A percentile compares a stretch with the other conserved stretches of the same genome.
phyloP scores from a whole-genome alignment of 345 rosid genomes.

The Acer yangbiense region DNA sequence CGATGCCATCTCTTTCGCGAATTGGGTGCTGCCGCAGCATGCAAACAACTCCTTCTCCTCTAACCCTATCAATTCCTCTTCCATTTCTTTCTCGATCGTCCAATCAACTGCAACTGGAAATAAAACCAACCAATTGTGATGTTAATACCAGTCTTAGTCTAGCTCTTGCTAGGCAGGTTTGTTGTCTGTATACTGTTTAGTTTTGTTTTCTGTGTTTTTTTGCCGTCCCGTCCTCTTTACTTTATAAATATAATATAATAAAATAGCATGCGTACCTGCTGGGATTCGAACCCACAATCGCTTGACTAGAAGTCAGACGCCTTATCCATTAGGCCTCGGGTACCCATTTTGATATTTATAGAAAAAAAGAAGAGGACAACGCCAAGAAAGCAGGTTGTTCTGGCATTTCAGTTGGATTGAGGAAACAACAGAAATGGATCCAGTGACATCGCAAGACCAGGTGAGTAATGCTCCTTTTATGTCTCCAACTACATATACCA shows the following conservation, averaged over 20 bases:
- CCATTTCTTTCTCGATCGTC: background rate
- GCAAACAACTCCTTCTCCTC: conserved; percentile 64
- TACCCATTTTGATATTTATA: background rate
- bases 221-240: too few relatives aligned
- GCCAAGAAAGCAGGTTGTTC: too few relatives aligned
- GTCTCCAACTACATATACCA: background rate
- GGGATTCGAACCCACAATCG: background rate
- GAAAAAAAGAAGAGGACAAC: too few relatives aligned
- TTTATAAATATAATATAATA: too few relatives aligned
- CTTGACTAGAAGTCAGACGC: background rate
- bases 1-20: conserved; percentile 60
- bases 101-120: too few relatives aligned
- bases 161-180: too few relatives aligned
- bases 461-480: background rate
- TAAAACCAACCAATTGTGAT: too few relatives aligned
- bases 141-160: too few relatives aligned
- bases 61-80: conserved; percentile 30
- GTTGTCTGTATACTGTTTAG: too few relatives aligned
- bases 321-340: background rate
- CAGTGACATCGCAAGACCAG: background rate
- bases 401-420: too few relatives aligned
- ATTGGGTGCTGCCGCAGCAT: conserved; percentile 84
- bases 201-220: too few relatives aligned
- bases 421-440: background rate
- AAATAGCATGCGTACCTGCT: background rate